Percentiles rank a stretch among this genome's conserved stretches.
Evolutionary conservation across 352 stramenopile species (phyloP).

Genomic region (Phytopythium litorale): DNA sequence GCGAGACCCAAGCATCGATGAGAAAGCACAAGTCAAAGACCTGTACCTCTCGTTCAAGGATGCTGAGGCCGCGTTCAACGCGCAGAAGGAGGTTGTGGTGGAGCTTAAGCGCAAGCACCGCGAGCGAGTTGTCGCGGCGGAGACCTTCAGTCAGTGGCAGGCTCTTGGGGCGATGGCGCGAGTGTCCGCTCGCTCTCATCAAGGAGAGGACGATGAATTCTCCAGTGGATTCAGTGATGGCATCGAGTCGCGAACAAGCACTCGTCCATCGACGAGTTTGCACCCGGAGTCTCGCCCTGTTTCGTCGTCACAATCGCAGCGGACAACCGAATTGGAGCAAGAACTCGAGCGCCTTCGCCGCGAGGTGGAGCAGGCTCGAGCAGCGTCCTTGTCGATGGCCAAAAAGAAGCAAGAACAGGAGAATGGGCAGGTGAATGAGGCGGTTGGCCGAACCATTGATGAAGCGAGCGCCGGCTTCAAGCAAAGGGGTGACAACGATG

Average conservation of each 20-base stretch:
- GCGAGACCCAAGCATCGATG: slow-evolving; percentile 64
- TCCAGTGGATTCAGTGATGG: background rate
- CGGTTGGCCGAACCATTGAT: background rate
- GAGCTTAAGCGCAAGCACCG: slow-evolving; percentile 48
- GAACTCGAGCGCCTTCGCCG: slow-evolving; percentile 26
- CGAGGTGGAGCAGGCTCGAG: slow-evolving; percentile 15
- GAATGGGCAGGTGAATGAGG: background rate
- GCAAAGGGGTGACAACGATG: background rate
- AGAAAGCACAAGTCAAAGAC: slow-evolving; percentile 75
- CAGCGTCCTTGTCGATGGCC: background rate
- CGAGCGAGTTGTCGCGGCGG: slow-evolving; percentile 35
- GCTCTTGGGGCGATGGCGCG: slow-evolving; percentile 17
- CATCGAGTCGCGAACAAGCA: background rate
- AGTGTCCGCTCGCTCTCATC: background rate
- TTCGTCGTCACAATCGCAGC: background rate
- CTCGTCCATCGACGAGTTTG: slow-evolving; percentile 8
- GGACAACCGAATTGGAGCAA: slow-evolving; percentile 16
- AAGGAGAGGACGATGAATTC: background rate
- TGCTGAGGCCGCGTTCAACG: slow-evolving; percentile 48
- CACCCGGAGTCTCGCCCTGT: background rate
- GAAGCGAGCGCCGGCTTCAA: background rate
- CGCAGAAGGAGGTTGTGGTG: slow-evolving; percentile 30
- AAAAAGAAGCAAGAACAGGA: slow-evolving; percentile 8
- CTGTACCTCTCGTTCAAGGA: slow-evolving; percentile 75
- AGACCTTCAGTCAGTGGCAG: slow-evolving; percentile 49